Evolutionary conservation across 371 early-diverging fungal genomes (phyloP).

Genomic region (Cokeromyces recurvatus): DNA sequence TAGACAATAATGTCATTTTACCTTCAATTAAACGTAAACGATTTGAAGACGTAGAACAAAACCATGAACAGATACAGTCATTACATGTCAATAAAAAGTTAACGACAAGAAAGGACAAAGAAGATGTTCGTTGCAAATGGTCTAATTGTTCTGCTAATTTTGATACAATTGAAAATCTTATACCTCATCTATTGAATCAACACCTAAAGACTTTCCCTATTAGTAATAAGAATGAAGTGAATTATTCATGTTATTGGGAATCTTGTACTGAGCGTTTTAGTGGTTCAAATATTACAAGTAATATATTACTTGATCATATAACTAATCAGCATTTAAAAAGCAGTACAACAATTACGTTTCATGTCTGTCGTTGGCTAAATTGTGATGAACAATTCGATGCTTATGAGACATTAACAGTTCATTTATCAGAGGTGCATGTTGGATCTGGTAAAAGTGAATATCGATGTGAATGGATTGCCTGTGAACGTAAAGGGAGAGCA

Average conservation of each 20-base stretch:
- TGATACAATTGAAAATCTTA: slow-evolving; percentile 64
- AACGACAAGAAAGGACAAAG: too few relatives aligned
- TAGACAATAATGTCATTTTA: too few relatives aligned
- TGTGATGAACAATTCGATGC: slow-evolving; percentile 52
- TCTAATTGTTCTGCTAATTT: slow-evolving; percentile 76
- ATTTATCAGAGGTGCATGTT: slow-evolving; percentile 74
- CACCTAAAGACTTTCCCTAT: slow-evolving; percentile 55
- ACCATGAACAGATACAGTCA: too few relatives aligned
- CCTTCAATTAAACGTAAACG: too few relatives aligned
- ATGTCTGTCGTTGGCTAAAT: slow-evolving; percentile 59
- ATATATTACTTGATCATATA: slow-evolving; percentile 67
- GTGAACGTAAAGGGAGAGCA: slow-evolving; percentile 62
- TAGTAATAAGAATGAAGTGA: slow-evolving; percentile 20
- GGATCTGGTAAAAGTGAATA: slow-evolving; percentile 69
- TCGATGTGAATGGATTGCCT: slow-evolving; percentile 76
- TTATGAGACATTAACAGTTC: slow-evolving; percentile 65
- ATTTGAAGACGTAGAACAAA: too few relatives aligned
- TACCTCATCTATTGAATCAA: slow-evolving; percentile 75
- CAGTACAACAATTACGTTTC: slow-evolving; percentile 13
- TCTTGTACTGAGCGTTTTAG: slow-evolving; percentile 59
- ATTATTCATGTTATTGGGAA: slow-evolving; percentile 73
- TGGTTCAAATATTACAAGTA: slow-evolving; percentile 20
- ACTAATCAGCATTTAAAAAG: slow-evolving; percentile 47
- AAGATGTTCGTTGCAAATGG: slow-evolving; percentile 63
- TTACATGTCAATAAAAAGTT: too few relatives aligned